Percentiles rank a stretch among this genome's conserved stretches.
Evolutionary conservation across 305 asterid genomes (phyloP).

Genomic region (Plantago coronopus): DNA sequence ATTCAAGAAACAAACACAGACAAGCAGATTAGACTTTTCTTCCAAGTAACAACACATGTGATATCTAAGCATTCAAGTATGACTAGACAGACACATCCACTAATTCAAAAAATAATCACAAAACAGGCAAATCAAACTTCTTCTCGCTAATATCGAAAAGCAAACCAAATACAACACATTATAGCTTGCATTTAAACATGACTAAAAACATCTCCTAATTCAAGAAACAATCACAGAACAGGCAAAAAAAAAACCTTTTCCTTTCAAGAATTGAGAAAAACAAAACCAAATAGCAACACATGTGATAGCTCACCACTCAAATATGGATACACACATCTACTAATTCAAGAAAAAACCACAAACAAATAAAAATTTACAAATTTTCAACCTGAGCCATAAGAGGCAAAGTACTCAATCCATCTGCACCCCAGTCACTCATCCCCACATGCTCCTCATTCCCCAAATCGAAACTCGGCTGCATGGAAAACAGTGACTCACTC

Average conservation of each 20-base stretch:
- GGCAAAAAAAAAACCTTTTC: background rate
- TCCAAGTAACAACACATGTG: too few species aligned
- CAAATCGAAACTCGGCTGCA: slow-evolving; percentile 39
- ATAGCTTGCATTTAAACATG: background rate
- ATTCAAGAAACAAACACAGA: background rate
- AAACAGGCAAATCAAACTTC: too few species aligned
- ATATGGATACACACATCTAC: too few species aligned
- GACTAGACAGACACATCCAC: too few species aligned
- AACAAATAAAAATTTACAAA: too few species aligned
- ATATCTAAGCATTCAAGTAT: too few species aligned
- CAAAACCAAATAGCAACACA: background rate
- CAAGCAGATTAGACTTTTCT: too few species aligned
- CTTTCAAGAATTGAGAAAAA: background rate
- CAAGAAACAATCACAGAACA: slow-evolving; percentile 4
- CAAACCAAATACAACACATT: too few species aligned
- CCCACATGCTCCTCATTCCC: slow-evolving; percentile 33
- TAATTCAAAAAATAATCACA: too few species aligned
- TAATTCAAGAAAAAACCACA: background rate
- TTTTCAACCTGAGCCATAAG: slow-evolving; percentile 52
- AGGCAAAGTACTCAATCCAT: slow-evolving; percentile 46
- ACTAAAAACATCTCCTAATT: background rate
- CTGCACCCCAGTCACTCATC: slow-evolving; percentile 44
- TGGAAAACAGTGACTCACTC: slow-evolving; percentile 40
- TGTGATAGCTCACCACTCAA: background rate
- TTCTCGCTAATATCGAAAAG: too few species aligned